phyloP scores from a whole-genome alignment of 768 basidiomycete species.

The Steccherinum ochraceum region DNA sequence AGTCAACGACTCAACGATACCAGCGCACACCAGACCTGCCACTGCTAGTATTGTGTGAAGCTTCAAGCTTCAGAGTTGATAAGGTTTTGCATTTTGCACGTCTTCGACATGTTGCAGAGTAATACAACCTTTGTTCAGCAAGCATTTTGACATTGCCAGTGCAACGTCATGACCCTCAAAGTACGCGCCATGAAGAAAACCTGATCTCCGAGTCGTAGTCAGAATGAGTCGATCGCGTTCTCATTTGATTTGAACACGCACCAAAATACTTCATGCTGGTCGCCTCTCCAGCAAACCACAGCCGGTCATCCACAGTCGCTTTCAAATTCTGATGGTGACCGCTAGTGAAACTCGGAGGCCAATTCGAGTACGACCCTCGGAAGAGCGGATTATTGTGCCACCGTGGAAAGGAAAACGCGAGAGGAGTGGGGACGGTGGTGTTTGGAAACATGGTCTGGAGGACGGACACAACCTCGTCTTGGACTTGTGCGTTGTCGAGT shows the following conservation, averaged over 20 bases:
- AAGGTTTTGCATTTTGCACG: constrained; percentile 17
- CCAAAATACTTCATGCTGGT: constrained; percentile 54
- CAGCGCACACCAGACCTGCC: too few species aligned
- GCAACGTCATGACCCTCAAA: constrained; percentile 25
- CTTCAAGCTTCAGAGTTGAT: constrained; percentile 5
- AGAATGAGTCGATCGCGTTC: neutral
- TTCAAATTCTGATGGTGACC: constrained; percentile 50
- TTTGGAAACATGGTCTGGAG: constrained; percentile 51
- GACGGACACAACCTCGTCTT: constrained; percentile 47
- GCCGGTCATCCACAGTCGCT: constrained; percentile 40
- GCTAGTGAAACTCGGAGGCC: constrained; percentile 50
- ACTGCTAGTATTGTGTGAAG: too few species aligned
- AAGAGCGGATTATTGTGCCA: constrained; percentile 47
- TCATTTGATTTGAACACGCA: constrained; percentile 17
- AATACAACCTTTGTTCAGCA: constrained; percentile 13
- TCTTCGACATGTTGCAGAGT: constrained; percentile 16
- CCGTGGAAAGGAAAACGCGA: constrained; percentile 43
- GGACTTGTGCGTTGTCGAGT: constrained; percentile 39
- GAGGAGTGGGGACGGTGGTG: constrained; percentile 43
- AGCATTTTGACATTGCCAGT: constrained; percentile 21
- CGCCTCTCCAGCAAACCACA: constrained; percentile 64
- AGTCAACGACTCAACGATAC: too few species aligned
- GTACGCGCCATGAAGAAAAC: constrained; percentile 29
- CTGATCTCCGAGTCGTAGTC: constrained; percentile 9
- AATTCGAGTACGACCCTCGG: constrained; percentile 60